A percentile compares a stretch with the other conserved stretches of the same genome.
These are phyloP conservation scores for Areca catechu DNA, from an alignment of 176 grass and related monocot species.

Conservation along the genomic window DNA sequence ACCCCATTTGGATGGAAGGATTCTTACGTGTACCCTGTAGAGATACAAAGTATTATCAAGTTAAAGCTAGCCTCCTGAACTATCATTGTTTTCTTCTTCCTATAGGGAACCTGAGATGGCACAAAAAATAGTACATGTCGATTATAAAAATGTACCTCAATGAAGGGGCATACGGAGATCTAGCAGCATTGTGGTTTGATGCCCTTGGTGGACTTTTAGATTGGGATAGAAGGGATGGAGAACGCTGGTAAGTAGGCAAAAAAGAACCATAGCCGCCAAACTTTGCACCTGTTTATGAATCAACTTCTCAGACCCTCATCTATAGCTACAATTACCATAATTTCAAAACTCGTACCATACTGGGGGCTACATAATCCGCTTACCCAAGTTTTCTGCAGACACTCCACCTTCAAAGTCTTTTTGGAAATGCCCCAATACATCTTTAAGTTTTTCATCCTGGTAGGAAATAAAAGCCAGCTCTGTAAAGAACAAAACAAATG, in stretches of 20 bases:
- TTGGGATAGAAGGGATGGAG: slow-evolving; percentile 51
- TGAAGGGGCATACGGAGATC: slow-evolving; percentile 59
- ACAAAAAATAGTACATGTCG: too few relatives aligned
- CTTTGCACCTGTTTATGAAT: slow-evolving; percentile 63
- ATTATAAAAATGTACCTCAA: slow-evolving; percentile 48
- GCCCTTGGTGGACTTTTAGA: slow-evolving; percentile 52
- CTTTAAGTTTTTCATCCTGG: slow-evolving; percentile 84
- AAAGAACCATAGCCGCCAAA: slow-evolving; percentile 98
- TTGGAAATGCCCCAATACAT: slow-evolving; percentile 79
- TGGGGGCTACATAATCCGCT: slow-evolving; percentile 24
- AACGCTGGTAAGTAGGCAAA: slow-evolving; percentile 77
- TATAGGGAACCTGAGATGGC: too few relatives aligned
- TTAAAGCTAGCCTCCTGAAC: too few relatives aligned
- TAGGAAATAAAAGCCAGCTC: slow-evolving; percentile 16
- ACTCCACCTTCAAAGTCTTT: slow-evolving; percentile 85
- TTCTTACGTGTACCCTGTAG: slow-evolving; percentile 50
- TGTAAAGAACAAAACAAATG: slow-evolving; percentile 13
- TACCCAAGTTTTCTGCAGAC: slow-evolving; percentile 90
- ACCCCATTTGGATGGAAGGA: slow-evolving; percentile 24
- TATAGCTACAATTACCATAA: slow-evolving; percentile 6
- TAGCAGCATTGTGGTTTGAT: slow-evolving; percentile 28
- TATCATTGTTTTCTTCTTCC: too few relatives aligned
- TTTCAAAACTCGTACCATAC: slow-evolving; percentile 18
- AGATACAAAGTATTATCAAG: not conserved
- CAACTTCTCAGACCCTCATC: slow-evolving; percentile 12